Evolutionary conservation across 2,329 filamentous ascomycete species (phyloP), one percentile per base, ranked within the genome.

Genomic region (Cladophialophora carrionii): DNA sequence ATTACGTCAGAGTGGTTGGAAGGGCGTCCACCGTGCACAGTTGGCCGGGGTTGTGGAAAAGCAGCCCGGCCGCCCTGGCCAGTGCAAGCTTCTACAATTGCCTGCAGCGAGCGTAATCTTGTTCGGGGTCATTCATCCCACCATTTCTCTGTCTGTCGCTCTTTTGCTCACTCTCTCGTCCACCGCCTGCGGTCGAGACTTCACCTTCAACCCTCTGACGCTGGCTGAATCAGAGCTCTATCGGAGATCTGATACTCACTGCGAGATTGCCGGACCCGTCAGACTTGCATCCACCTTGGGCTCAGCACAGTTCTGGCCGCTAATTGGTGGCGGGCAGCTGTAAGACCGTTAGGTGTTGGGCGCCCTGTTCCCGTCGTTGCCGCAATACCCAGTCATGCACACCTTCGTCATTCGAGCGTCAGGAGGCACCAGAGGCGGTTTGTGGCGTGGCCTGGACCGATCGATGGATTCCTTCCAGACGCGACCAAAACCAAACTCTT

Each of bases 391-490:
- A 12, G 20, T 8, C 12, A 24, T 20, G 9, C 48, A 51, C 48
- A 26, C 48, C 14, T 12, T 29, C 20, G 24, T 51, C 48, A 51
- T 51, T 51, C 22, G 48, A 22, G 26, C 26, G 3, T 29, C 26
- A 29, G 26, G 26, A 29, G 22, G 48, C 24, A 12, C n/a, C 46
- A 61, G 37, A 32, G n/a, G 49, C 26, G 26, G 7, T 46, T 26
- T 59, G 48, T 53, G 34, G 57, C 55, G 56, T 54, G 49, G 57
- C 32, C 56, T 60, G 31, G 62, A 60, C 62, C 49, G 32, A 26
- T 51, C 57, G 24, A 60, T 64, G 52, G 57, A 60, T 55, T 55
- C 24, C 62, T 60, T 60, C 57, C 48, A 56, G 57, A 60, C 51
- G 62, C 49, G 29, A 41, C 60, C 53, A 49, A 32, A 34, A 29